Percentiles rank a stretch among this genome's conserved stretches.
These are phyloP conservation scores for Hypoxylon sp. DNA, from an alignment of 2,329 filamentous ascomycete genomes.

Conservation along the genomic window DNA sequence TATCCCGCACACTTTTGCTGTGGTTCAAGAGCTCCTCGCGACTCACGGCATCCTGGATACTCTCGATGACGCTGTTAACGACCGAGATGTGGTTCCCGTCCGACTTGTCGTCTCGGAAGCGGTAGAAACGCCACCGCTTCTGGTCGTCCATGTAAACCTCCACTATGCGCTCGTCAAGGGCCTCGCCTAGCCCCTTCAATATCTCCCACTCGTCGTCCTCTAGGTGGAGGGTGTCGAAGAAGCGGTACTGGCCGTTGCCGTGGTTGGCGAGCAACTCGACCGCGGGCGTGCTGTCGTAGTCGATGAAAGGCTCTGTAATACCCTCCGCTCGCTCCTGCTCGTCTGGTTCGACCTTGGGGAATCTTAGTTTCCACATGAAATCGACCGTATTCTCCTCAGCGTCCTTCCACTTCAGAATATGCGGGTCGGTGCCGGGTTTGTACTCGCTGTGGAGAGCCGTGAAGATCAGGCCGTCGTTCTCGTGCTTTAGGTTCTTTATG, in stretches of 20 bases:
- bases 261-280: constrained; percentile 80
- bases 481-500: constrained; percentile 86
- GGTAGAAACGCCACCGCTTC: constrained; percentile 86
- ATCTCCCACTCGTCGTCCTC: constrained; percentile 85
- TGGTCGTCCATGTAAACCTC: constrained; percentile 87
- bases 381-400: constrained; percentile 96
- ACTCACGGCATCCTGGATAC: constrained; percentile 87
- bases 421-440: constrained; percentile 88
- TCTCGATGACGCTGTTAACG: constrained; percentile 88
- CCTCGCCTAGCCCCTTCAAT: constrained; percentile 80
- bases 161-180: constrained; percentile 88
- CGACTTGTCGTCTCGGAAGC: constrained; percentile 92
- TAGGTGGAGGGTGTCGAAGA: constrained; percentile 78
- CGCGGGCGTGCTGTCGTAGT: constrained; percentile 86
- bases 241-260: constrained; percentile 73
- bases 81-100: constrained; percentile 91
- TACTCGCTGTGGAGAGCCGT: constrained; percentile 93
- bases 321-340: constrained; percentile 77
- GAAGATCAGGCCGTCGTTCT: constrained; percentile 97
- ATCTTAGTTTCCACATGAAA: constrained; percentile 84
- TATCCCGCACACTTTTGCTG: constrained; percentile 79
- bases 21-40: constrained; percentile 83
- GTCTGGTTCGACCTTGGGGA: constrained; percentile 79
- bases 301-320: constrained; percentile 72
- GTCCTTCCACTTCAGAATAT: constrained; percentile 99